phyloP scores from a whole-genome alignment of 331 rosid genomes.

The Malus hybrid region DNA sequence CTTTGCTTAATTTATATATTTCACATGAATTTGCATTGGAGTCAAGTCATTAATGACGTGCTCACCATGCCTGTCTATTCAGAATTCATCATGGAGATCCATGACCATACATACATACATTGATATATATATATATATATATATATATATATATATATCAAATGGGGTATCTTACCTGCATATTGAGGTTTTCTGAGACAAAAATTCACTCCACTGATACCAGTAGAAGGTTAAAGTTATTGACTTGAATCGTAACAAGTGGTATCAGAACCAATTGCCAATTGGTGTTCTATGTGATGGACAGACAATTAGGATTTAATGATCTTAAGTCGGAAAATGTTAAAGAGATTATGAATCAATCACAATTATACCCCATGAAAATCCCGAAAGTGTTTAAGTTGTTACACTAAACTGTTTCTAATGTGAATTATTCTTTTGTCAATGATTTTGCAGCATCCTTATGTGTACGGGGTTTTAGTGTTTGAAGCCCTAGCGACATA shows the following conservation, averaged over 20 bases:
- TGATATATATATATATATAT: too few relatives aligned
- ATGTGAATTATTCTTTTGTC: not conserved
- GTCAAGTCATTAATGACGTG: not conserved
- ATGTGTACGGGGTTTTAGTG: slow-evolving; percentile 50
- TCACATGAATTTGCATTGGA: not conserved
- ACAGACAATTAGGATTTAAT: not conserved
- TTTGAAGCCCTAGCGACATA: slow-evolving; percentile 58
- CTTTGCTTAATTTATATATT: not conserved
- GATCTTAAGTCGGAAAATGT: not conserved
- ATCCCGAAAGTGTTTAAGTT: not conserved
- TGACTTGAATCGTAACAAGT: not conserved
- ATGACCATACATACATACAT: not conserved
- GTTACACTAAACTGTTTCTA: not conserved
- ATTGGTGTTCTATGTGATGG: not conserved
- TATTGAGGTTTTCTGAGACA: not conserved
- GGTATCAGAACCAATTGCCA: not conserved
- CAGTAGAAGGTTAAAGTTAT: too few relatives aligned
- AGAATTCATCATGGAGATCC: not conserved
- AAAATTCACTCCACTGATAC: too few relatives aligned
- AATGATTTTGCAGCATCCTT: slow-evolving; percentile 45
- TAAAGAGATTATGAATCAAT: not conserved
- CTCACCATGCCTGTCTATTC: not conserved
- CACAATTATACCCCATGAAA: not conserved
- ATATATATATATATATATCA: too few relatives aligned
- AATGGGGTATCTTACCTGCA: not conserved